Percentiles rank a stretch among this genome's conserved stretches.
These are phyloP conservation scores for Aspergillus pseudotamarii DNA, from an alignment of 2,329 filamentous ascomycete genomes.

Conservation along the genomic window DNA sequence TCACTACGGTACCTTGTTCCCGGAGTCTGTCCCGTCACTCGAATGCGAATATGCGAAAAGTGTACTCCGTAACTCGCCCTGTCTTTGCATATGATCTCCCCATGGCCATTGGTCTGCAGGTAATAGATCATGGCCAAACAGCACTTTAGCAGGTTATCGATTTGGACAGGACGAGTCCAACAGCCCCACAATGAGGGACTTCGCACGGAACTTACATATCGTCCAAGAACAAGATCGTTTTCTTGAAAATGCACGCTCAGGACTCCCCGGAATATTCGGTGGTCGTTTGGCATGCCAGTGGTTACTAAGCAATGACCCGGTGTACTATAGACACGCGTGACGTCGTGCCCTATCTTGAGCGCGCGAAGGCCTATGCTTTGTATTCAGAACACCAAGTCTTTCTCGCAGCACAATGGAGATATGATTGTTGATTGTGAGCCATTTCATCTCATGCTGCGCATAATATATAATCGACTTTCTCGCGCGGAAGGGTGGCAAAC, in stretches of 20 bases:
- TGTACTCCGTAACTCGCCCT: background rate
- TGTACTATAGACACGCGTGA: background rate
- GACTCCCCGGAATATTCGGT: background rate
- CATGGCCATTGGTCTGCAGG: background rate
- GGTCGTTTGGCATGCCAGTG: background rate
- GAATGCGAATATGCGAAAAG: background rate
- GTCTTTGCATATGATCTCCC: background rate
- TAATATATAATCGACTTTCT: too few species aligned
- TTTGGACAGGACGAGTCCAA: background rate
- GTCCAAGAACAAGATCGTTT: background rate
- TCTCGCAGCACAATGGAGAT: too few species aligned
- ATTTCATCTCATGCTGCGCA: background rate
- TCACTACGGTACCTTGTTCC: background rate
- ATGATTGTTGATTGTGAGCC: background rate
- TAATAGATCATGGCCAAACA: background rate
- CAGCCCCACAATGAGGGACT: background rate
- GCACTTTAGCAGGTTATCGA: background rate
- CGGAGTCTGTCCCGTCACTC: background rate
- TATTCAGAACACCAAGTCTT: background rate
- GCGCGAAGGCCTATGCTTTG: background rate
- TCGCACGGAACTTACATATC: background rate
- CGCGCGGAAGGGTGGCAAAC: background rate
- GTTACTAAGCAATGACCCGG: background rate
- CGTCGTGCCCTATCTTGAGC: background rate
- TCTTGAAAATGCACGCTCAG: background rate